Evolutionary conservation across 768 basidiomycete genomes (phyloP).

Genomic region (Tulasnella sp.): DNA sequence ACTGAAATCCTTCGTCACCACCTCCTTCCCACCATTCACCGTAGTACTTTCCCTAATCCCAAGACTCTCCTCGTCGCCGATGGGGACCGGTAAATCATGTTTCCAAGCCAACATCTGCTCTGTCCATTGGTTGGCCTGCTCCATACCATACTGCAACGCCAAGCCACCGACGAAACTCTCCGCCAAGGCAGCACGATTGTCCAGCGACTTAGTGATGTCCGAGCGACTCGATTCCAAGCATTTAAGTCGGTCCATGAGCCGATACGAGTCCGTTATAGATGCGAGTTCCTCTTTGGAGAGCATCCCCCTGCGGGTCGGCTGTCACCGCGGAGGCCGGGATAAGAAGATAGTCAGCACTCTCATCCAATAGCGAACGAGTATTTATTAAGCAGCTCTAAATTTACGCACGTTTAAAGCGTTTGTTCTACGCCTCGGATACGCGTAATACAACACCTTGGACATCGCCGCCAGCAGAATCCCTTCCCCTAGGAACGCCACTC

Average conservation of each 20-base stretch:
- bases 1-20: neutral
- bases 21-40: neutral
- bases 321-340: neutral
- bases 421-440: neutral
- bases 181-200: neutral
- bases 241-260: neutral
- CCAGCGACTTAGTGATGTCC: neutral
- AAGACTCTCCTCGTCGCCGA: neutral
- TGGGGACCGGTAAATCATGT: neutral
- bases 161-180: constrained; percentile 8
- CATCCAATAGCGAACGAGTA: no score
- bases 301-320: neutral
- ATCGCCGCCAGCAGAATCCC: constrained; percentile 3
- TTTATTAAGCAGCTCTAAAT: neutral
- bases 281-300: constrained; percentile 19
- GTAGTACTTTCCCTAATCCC: neutral
- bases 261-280: constrained; percentile 7
- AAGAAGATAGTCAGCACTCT: neutral
- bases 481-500: constrained; percentile 22
- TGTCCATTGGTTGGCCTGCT: neutral
- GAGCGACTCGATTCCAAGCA: neutral
- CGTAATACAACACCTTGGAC: constrained; percentile 14
- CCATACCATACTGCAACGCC: constrained; percentile 4
- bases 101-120: constrained; percentile 3
- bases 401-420: neutral